These are phyloP conservation scores for Monosporascus sp. DNA, from an alignment of 2,329 filamentous ascomycete genomes.

Conservation along the genomic window DNA sequence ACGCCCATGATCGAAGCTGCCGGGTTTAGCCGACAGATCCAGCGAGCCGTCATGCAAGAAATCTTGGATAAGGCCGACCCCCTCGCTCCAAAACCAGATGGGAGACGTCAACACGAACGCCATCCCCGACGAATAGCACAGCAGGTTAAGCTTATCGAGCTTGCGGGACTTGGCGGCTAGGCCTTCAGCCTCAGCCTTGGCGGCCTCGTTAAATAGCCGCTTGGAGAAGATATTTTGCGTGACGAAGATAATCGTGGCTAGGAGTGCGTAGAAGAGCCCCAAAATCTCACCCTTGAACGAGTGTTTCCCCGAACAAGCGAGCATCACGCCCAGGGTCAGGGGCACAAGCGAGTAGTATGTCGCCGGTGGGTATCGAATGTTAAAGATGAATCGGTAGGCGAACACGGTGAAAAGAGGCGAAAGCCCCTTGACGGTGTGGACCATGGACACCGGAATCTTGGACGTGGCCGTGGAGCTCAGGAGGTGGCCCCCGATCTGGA, in stretches of 20 bases:
- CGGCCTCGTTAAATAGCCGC: slow-evolving; percentile 91
- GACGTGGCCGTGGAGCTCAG: slow-evolving; percentile 90
- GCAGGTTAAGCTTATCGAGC: slow-evolving; percentile 90
- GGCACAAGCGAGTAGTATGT: slow-evolving; percentile 90
- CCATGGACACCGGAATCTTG: slow-evolving; percentile 91
- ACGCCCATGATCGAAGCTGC: slow-evolving; percentile 71
- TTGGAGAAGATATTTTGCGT: slow-evolving; percentile 99
- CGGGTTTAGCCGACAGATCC: slow-evolving; percentile 50
- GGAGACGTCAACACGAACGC: slow-evolving; percentile 85
- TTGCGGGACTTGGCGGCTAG: slow-evolving; percentile 62
- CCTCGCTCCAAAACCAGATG: slow-evolving; percentile 92
- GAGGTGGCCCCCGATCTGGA: slow-evolving; percentile 91
- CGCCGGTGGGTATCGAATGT: slow-evolving; percentile 78
- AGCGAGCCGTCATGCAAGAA: slow-evolving; percentile 78
- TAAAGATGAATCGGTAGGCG: slow-evolving; percentile 84
- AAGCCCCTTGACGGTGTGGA: slow-evolving; percentile 97
- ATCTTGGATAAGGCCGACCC: slow-evolving; percentile 69
- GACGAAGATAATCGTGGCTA: slow-evolving; percentile 91
- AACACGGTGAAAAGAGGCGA: slow-evolving; percentile 93
- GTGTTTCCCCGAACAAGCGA: slow-evolving; percentile 84
- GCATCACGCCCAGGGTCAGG: slow-evolving; percentile 87
- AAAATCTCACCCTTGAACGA: slow-evolving; percentile 78
- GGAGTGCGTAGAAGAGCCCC: slow-evolving; percentile 82
- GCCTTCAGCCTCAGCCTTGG: slow-evolving; percentile 74
- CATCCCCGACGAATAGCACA: slow-evolving; percentile 94